Percentiles rank a stretch among this genome's conserved stretches.
These are phyloP conservation scores for Anisogramma anomala DNA, from an alignment of 2,329 filamentous ascomycete genomes.

Conservation along the genomic window DNA sequence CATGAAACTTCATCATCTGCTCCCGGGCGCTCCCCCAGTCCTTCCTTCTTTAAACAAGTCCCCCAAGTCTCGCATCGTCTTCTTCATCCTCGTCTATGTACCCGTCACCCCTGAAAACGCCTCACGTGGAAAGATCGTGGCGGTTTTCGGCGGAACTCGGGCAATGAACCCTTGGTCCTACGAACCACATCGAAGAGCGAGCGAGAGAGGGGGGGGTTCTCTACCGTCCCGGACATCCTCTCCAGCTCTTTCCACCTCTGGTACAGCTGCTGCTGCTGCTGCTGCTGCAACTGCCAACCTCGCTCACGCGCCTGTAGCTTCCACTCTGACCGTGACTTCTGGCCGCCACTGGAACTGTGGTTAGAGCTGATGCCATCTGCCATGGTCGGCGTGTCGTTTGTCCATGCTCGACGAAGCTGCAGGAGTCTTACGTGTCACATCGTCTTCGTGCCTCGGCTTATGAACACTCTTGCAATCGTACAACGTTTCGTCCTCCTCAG, in stretches of 20 bases:
- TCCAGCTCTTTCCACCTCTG: background rate
- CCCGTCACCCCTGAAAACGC: background rate
- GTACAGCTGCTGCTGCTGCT: background rate
- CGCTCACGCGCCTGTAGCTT: background rate
- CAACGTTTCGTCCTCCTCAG: background rate
- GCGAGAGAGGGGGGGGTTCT: background rate
- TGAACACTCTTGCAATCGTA: background rate
- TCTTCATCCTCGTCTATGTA: background rate
- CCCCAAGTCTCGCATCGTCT: too few relatives aligned
- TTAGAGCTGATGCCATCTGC: background rate
- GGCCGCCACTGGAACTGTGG: too few relatives aligned
- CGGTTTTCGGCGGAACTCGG: too few relatives aligned
- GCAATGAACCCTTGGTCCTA: background rate
- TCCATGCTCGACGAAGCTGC: background rate
- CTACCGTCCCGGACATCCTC: background rate
- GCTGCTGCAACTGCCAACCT: background rate
- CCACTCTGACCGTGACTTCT: background rate
- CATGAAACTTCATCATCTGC: conserved; percentile 3
- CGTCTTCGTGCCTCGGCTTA: background rate
- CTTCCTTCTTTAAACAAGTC: background rate
- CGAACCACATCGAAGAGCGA: background rate
- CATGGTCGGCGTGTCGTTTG: background rate
- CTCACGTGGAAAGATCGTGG: too few relatives aligned
- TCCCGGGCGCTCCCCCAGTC: background rate
- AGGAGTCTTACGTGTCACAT: background rate